Evolutionary conservation across 257 asterid genomes (phyloP), one percentile per base, ranked within the genome.

Genomic region (Nicotiana tabacum): DNA sequence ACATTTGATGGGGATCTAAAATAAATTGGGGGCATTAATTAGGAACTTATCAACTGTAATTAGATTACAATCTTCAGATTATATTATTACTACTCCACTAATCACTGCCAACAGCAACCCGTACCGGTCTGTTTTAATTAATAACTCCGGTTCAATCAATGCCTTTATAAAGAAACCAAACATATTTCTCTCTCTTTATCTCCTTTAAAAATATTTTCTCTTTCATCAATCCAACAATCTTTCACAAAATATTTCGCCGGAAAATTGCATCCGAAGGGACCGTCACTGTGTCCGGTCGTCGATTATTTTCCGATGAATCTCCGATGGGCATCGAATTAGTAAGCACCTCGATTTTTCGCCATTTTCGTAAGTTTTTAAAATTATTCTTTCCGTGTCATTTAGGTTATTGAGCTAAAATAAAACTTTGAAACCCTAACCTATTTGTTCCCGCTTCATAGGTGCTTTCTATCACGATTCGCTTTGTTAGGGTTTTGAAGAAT

Each of bases 401-500:
- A 27, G 60, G 27, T 83, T 32, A 8, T 88, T 77, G 17, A 76
- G 65, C 78, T 55, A 78, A 82, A 39, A 17, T 57, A 18, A 57
- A 57, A 57, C 9, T 56, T 56, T 56, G 61, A 57, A 57, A 57
- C 64, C 64, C 27, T 57, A 17, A 57, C 27, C 24, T 17, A 3
- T 13, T 48, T 74, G 21, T 48, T 48, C 53, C 1, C 11, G 27
- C 24, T 51, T 62, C 43, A 77, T 88, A 89, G 95, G 96, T 88
- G 86, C 76, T 81, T 86, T 84, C 82, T 32, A 43, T 43, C 88
- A 77, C 74, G 12, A 92, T 90, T 91, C 89, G 84, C 85, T 84
- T 46, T 78, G 82, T 83, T 90, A 93, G 97, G 95, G 94, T 89
- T 92, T 89, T 91, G 85, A 86, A 83, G 82, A 81, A 69, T 90